Conservation (phyloP, 345 rosid genomes). For the Nasturtium officinale region DNA sequence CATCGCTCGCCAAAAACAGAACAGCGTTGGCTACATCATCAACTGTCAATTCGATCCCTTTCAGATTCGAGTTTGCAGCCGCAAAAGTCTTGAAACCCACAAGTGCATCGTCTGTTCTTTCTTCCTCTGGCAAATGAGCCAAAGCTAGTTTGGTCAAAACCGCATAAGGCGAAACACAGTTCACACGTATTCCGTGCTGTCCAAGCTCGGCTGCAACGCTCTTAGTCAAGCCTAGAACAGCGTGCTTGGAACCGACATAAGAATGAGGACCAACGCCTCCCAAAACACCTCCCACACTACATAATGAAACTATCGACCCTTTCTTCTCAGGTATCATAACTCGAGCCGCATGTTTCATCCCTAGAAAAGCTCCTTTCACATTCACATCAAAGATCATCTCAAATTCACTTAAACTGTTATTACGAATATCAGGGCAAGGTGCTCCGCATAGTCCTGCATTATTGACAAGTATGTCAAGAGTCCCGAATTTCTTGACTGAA, state of each 20-base stretch:
- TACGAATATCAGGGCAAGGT: slow-evolving; percentile 74
- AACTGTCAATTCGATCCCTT: slow-evolving; percentile 71
- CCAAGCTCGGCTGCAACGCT: slow-evolving; percentile 94
- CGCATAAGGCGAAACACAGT: slow-evolving; percentile 91
- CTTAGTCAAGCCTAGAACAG: slow-evolving; percentile 70
- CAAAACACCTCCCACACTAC: slow-evolving; percentile 59
- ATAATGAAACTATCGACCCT: slow-evolving; percentile 65
- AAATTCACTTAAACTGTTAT: slow-evolving; percentile 50
- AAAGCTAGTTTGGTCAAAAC: slow-evolving; percentile 63
- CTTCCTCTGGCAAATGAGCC: slow-evolving; percentile 75
- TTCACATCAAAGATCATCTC: slow-evolving; percentile 73
- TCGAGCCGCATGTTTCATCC: slow-evolving; percentile 92
- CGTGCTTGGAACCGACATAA: slow-evolving; percentile 85
- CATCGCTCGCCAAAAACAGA: slow-evolving; percentile 82
- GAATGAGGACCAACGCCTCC: slow-evolving; percentile 86
- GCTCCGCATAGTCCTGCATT: slow-evolving; percentile 73
- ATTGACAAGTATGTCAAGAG: slow-evolving; percentile 75
- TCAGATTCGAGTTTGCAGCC: slow-evolving; percentile 61
- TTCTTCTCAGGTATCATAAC: slow-evolving; percentile 67
- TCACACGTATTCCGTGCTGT: slow-evolving; percentile 82
- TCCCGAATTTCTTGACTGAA: slow-evolving; percentile 57
- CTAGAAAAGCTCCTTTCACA: slow-evolving; percentile 77
- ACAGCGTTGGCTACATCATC: slow-evolving; percentile 85
- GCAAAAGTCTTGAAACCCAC: slow-evolving; percentile 57
- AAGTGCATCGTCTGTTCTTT: slow-evolving; percentile 66